Evolutionary conservation across 1,139 yeast species (phyloP).

Genomic region (Zygotorulaspora mrakii): DNA sequence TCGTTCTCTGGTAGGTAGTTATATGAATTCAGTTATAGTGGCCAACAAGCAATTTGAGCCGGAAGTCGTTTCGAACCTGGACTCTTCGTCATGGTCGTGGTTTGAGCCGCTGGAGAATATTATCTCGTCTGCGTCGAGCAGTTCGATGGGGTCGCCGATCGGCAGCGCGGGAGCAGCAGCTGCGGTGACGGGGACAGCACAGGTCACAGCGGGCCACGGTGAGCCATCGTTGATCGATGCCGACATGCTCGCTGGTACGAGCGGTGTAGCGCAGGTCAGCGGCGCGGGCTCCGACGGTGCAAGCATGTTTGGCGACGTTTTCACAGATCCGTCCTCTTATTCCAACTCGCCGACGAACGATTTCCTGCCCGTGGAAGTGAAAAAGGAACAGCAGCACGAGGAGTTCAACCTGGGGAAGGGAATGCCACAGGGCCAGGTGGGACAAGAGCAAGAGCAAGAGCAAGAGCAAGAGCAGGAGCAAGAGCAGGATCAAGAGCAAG

Average conservation of each 20-base stretch:
- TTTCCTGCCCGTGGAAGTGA: constrained; percentile 7
- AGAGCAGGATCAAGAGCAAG: no score
- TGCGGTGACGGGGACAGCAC: constrained; percentile 1
- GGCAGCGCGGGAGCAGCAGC: background rate
- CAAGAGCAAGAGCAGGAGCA: no score
- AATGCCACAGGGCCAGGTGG: no score
- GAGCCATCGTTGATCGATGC: constrained; percentile 1
- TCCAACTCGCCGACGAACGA: constrained; percentile 11
- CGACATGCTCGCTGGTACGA: constrained; percentile 4
- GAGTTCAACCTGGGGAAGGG: constrained; percentile 3
- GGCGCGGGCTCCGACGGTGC: background rate
- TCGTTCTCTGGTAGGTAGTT: constrained; percentile 1
- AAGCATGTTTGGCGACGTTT: constrained; percentile 7
- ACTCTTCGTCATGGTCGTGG: constrained; percentile 25
- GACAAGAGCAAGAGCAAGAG: no score
- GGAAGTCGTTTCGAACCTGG: constrained; percentile 11
- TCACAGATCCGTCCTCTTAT: constrained; percentile 14
- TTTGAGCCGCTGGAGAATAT: constrained; percentile 30
- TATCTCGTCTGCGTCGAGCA: constrained; percentile 27
- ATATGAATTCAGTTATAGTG: constrained; percentile 4
- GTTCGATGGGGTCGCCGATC: constrained; percentile 30
- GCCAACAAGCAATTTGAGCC: constrained; percentile 12
- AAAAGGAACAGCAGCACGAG: constrained; percentile 10
- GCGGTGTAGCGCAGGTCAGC: background rate
- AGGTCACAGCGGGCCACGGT: background rate